These are phyloP conservation scores for Triticum dicoccoides DNA, from an alignment of 176 grass and related monocot species.

Conservation along the genomic window DNA sequence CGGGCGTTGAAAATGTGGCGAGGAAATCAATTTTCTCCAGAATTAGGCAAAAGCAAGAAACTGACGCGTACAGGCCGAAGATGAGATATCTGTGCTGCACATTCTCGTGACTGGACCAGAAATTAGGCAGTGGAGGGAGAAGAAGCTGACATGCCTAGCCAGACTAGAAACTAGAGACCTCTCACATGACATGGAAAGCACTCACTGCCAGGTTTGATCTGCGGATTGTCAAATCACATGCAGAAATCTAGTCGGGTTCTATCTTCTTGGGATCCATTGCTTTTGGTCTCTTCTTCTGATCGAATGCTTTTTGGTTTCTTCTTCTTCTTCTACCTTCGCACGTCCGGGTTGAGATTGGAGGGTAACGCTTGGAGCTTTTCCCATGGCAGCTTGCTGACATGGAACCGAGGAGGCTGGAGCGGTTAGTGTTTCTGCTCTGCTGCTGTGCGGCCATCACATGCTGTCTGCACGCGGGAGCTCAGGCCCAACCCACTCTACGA, in stretches of 20 bases:
- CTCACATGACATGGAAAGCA: neutral
- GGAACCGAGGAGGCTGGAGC: slow-evolving; percentile 46
- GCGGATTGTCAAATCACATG: neutral
- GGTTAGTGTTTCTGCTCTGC: slow-evolving; percentile 54
- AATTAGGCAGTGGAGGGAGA: neutral
- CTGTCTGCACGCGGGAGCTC: neutral
- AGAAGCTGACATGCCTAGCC: neutral
- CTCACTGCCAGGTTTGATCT: slow-evolving; percentile 3
- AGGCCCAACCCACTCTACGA: slow-evolving; percentile 19
- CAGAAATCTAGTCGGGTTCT: neutral
- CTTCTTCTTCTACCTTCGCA: neutral
- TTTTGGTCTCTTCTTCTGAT: neutral
- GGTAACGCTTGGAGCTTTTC: slow-evolving; percentile 41
- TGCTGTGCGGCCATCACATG: slow-evolving; percentile 51
- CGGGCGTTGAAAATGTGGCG: neutral
- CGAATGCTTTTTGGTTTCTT: neutral
- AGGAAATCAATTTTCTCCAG: neutral
- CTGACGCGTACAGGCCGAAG: neutral
- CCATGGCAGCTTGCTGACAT: slow-evolving; percentile 43
- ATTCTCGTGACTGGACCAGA: neutral
- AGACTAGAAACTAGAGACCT: neutral
- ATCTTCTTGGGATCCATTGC: neutral
- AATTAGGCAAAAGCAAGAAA: neutral
- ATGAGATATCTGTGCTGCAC: no score
- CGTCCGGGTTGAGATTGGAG: slow-evolving; percentile 8